Evolutionary conservation across 176 grass and related monocot genomes (phyloP), one percentile per base, ranked within the genome.

Genomic region (Rhynchospora pubera): DNA sequence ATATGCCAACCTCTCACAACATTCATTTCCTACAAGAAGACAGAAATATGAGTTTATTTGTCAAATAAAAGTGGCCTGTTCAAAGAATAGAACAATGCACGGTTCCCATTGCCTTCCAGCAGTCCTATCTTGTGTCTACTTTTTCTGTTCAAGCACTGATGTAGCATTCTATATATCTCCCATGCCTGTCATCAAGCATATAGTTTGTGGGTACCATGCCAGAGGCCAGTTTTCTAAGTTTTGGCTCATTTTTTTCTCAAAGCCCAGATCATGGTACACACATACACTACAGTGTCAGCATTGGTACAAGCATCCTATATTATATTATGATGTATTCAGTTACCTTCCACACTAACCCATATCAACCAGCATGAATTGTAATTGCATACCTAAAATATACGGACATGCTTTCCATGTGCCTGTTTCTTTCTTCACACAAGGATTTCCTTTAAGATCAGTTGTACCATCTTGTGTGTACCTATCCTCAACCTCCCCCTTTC

Each of bases 1-100:
- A 72, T 96, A 96, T 0, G 93, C 93, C 30, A 96, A 79, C 46
- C 93, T 87, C 83, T 96, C 93, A 85, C 93, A 96, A 63, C 90
- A 92, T 30, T 96, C 93, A 56, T 96, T 96, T 11, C 88, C 93
- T 96, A 86, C 34, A 39, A 39, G 34, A 39, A 39, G 34, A 39
- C 34, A 39, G 34, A 39, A 39, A 39, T 39, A 39, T 39, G 0
- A 39, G 16, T 5, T 56, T 5, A 56, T 56, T 56, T 5, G 13
- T 56, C 53, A 5, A 56, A 18, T 6, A 18, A 56, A 56, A 5
- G 14, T 56, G 53, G 53, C 0, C 18, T 18, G 4, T 56, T 56
- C 34, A 39, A 56, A 56, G 14, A 14, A 56, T 18, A 39, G 4
- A 18, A 56, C 15, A 56, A 15, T 15, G 0, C 12, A 15, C 5